Percentiles rank a stretch among this genome's conserved stretches.
phyloP scores from a whole-genome alignment of 371 early-diverging fungal species.

The Mortierella sp. region DNA sequence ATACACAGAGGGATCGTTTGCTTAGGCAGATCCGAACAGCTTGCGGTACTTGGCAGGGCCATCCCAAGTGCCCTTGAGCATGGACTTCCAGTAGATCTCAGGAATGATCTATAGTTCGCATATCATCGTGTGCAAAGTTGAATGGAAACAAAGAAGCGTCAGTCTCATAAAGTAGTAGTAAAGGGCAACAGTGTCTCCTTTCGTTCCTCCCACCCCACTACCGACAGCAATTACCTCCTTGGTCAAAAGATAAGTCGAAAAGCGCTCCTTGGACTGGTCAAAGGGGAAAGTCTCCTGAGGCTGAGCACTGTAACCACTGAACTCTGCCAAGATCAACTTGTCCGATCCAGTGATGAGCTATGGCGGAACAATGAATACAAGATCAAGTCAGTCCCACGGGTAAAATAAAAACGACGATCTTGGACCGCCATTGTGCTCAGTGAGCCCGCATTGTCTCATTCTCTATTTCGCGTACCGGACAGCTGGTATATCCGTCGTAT shows the following conservation, averaged over 20 bases:
- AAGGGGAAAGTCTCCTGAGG: slow-evolving; percentile 89
- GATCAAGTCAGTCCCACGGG: not conserved
- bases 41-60: slow-evolving; percentile 77
- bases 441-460: not conserved
- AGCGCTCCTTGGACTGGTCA: slow-evolving; percentile 80
- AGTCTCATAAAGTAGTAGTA: not conserved
- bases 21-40: slow-evolving; percentile 53
- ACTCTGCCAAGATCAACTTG: slow-evolving; percentile 88
- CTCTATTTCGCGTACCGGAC: slow-evolving; percentile 69
- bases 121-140: too few species aligned
- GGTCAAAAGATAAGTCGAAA: slow-evolving; percentile 74
- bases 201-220: too few species aligned
- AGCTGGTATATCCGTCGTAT: slow-evolving; percentile 85
- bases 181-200: too few species aligned
- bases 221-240: too few species aligned
- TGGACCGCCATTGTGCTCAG: not conserved
- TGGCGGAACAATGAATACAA: not conserved
- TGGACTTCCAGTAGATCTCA: slow-evolving; percentile 80
- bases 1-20: too few species aligned
- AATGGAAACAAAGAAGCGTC: not conserved
- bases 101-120: slow-evolving; percentile 69
- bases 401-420: not conserved
- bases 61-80: slow-evolving; percentile 81
- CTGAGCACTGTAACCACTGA: slow-evolving; percentile 82
- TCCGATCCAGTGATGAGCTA: slow-evolving; percentile 73